phyloP scores from a whole-genome alignment of 2,329 filamentous ascomycete genomes.

The Cladophialophora bantiana region DNA sequence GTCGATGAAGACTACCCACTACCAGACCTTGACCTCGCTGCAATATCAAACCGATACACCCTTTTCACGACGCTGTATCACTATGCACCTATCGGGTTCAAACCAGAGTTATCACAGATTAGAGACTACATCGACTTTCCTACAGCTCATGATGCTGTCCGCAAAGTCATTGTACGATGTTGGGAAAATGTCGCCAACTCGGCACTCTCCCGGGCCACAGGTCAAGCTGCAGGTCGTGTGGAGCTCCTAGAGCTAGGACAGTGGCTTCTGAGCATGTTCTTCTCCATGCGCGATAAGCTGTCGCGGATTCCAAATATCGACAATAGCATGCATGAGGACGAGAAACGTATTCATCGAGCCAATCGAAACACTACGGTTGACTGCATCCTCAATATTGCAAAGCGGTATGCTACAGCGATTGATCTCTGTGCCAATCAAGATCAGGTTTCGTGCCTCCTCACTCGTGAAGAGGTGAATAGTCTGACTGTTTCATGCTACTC shows the following conservation, averaged over 20 bases:
- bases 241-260: constrained; percentile 24
- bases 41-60: constrained; percentile 34
- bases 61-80: constrained; percentile 34
- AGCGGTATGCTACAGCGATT: constrained; percentile 21
- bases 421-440: constrained; percentile 27
- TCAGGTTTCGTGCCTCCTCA: constrained; percentile 26
- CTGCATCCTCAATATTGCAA: constrained; percentile 22
- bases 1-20: constrained; percentile 29
- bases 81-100: constrained; percentile 31
- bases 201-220: constrained; percentile 14
- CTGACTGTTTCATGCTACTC: constrained; percentile 17
- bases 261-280: constrained; percentile 33
- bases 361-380: constrained; percentile 22
- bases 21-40: constrained; percentile 22
- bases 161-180: constrained; percentile 29
- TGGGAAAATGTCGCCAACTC: constrained; percentile 32
- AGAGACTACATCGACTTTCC: constrained; percentile 31
- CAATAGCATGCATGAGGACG: not conserved
- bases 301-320: constrained; percentile 10
- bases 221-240: constrained; percentile 4
- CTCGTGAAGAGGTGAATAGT: constrained; percentile 10
- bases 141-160: constrained; percentile 30
- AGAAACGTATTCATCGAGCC: constrained; percentile 8
- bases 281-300: constrained; percentile 28
- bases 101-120: constrained; percentile 30